Percentiles rank a stretch among this genome's conserved stretches.
Evolutionary conservation across 2,329 filamentous ascomycete species (phyloP).

Genomic region (Dryadomyces quercivorus): DNA sequence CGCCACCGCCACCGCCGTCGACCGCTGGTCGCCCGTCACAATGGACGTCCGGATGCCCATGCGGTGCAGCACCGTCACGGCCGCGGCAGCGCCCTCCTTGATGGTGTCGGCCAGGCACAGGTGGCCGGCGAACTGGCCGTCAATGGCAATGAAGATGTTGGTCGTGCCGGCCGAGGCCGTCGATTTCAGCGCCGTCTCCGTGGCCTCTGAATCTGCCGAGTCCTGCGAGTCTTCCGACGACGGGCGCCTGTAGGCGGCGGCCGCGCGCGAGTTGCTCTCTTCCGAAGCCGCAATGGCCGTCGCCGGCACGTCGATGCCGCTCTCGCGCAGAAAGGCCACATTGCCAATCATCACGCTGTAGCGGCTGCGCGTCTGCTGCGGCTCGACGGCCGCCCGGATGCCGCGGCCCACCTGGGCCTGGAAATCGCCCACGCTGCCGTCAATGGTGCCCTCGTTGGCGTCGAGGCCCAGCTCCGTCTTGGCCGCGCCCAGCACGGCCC

Average conservation of each 20-base stretch:
- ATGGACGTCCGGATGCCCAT: slow-evolving; percentile 84
- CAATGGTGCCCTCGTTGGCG: slow-evolving; percentile 54
- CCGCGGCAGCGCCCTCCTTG: slow-evolving; percentile 73
- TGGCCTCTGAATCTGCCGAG: not conserved
- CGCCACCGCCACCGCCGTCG: slow-evolving; percentile 76
- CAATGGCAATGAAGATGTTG: slow-evolving; percentile 82
- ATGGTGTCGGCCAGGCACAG: slow-evolving; percentile 81
- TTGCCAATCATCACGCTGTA: slow-evolving; percentile 82
- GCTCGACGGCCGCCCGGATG: slow-evolving; percentile 71
- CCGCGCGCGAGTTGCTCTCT: slow-evolving; percentile 36
- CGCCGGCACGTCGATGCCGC: slow-evolving; percentile 53
- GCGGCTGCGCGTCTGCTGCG: slow-evolving; percentile 51
- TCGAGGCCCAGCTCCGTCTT: slow-evolving; percentile 64
- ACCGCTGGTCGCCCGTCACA: slow-evolving; percentile 82
- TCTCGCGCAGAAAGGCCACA: slow-evolving; percentile 60
- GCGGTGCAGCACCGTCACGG: slow-evolving; percentile 67
- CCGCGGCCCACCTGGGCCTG: slow-evolving; percentile 73
- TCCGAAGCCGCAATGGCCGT: slow-evolving; percentile 53
- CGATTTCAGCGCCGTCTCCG: not conserved
- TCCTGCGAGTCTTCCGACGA: not conserved
- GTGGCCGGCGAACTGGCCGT: slow-evolving; percentile 67
- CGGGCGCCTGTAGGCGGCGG: slow-evolving; percentile 13
- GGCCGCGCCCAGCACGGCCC: slow-evolving; percentile 65
- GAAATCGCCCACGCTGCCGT: slow-evolving; percentile 79
- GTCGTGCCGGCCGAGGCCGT: slow-evolving; percentile 57